Evolutionary conservation across 2,329 filamentous ascomycete genomes (phyloP).

Genomic region (Hypoxylon sp.): DNA sequence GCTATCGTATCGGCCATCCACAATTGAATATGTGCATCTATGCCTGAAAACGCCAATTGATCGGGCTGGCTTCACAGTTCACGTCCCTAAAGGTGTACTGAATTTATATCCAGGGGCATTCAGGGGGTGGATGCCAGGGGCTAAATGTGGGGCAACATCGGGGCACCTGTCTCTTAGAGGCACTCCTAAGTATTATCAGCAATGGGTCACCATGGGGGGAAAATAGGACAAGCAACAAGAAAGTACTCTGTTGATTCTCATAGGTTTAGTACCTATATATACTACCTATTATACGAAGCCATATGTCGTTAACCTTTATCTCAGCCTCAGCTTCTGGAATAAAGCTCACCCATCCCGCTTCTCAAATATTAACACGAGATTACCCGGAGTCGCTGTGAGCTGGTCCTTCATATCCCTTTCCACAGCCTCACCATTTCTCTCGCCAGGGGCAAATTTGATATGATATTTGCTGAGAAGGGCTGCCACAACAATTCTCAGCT

Average conservation of each 20-base stretch:
- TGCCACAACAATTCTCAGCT: slow-evolving; percentile 18
- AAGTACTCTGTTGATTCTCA: too few relatives aligned
- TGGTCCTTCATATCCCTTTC: slow-evolving; percentile 20
- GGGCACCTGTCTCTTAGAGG: background rate
- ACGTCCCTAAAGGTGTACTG: too few relatives aligned
- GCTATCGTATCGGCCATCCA: background rate
- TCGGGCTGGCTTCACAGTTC: background rate
- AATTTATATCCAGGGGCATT: too few relatives aligned
- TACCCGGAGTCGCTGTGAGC: slow-evolving; percentile 12
- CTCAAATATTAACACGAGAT: background rate
- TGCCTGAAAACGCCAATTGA: background rate
- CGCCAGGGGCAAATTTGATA: slow-evolving; percentile 34
- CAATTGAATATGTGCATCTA: background rate
- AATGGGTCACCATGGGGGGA: too few relatives aligned
- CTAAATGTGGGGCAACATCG: background rate
- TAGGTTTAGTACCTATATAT: background rate
- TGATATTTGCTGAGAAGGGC: slow-evolving; percentile 14
- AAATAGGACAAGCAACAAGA: too few relatives aligned
- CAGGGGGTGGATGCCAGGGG: background rate
- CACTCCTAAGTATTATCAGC: too few relatives aligned
- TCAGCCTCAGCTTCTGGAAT: background rate
- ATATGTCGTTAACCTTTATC: background rate
- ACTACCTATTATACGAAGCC: background rate
- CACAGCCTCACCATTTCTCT: slow-evolving; percentile 7
- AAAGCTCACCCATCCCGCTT: background rate